Conservation (phyloP, 352 stramenopile species). For the Phytophthora meadii region DNA sequence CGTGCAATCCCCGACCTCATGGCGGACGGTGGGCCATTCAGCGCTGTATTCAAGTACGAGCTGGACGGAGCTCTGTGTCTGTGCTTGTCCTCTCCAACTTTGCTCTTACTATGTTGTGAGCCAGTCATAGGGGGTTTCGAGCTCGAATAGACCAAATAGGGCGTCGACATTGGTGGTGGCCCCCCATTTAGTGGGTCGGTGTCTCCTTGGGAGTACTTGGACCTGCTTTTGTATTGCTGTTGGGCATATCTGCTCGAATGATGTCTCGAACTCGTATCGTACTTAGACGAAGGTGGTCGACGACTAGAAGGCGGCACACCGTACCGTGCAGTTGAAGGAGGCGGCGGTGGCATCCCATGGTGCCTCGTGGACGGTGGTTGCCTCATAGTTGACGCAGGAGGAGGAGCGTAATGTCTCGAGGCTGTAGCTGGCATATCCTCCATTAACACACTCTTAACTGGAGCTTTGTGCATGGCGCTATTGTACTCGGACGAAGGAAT, state of each 20-base stretch:
- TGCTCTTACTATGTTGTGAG: constrained; percentile 25
- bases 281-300: constrained; percentile 20
- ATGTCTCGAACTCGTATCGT: constrained; percentile 14
- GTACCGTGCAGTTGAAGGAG: constrained; percentile 1
- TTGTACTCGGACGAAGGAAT: constrained; percentile 47
- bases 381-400: constrained; percentile 20
- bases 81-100: constrained; percentile 7
- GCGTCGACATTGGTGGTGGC: constrained; percentile 48
- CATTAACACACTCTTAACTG: constrained; percentile 48
- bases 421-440: constrained; percentile 49
- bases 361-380: constrained; percentile 9
- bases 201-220: constrained; percentile 41
- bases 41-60: constrained; percentile 2
- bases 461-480: constrained; percentile 29
- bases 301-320: constrained; percentile 13
- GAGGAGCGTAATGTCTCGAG: constrained; percentile 29
- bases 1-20: constrained; percentile 27
- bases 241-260: constrained; percentile 32
- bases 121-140: constrained; percentile 24
- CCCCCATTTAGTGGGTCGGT: constrained; percentile 44
- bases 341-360: constrained; percentile 4
- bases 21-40: constrained; percentile 25
- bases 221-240: constrained; percentile 59
- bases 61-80: constrained; percentile 12
- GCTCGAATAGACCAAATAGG: constrained; percentile 54